phyloP scores from a whole-genome alignment of 352 stramenopile genomes.

The Globisporangium cystogenes region DNA sequence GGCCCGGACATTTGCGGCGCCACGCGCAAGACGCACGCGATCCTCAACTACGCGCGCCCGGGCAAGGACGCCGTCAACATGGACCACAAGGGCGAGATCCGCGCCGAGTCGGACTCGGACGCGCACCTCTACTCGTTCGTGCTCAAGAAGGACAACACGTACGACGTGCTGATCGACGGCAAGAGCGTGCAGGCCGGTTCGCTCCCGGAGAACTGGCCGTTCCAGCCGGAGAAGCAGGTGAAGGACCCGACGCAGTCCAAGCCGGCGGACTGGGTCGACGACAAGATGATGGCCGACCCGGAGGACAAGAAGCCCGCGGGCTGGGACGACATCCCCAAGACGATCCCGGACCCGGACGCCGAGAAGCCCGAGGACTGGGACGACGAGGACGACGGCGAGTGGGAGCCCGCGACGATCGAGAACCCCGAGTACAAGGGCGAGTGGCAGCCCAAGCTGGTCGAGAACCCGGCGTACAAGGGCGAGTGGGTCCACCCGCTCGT shows the following conservation, averaged over 20 bases:
- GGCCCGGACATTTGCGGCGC: constrained; percentile 98
- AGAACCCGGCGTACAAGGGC: constrained; percentile 99
- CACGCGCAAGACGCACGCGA: constrained; percentile 97
- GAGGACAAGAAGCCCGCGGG: constrained; percentile 95
- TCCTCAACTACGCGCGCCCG: constrained; percentile 96
- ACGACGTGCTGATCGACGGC: constrained; percentile 96
- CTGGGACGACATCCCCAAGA: constrained; percentile 94
- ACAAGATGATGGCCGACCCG: constrained; percentile 91
- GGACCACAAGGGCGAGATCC: constrained; percentile 87
- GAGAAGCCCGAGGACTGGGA: constrained; percentile 98
- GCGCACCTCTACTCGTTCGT: constrained; percentile 98
- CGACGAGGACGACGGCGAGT: constrained; percentile 98
- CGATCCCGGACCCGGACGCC: constrained; percentile 97
- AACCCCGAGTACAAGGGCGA: constrained; percentile 98
- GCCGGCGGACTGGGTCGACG: constrained; percentile 98
- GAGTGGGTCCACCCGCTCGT: constrained; percentile 96
- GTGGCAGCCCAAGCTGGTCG: constrained; percentile 98
- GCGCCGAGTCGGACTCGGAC: constrained; percentile 68
- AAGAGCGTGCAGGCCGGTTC: constrained; percentile 90
- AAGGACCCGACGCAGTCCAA: constrained; percentile 96
- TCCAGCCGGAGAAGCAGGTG: constrained; percentile 95
- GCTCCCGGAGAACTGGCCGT: constrained; percentile 95
- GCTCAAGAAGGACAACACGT: constrained; percentile 97
- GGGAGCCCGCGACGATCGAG: constrained; percentile 93
- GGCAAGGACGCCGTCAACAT: constrained; percentile 92